phyloP scores from a whole-genome alignment of 2,329 filamentous ascomycete species.

The Tolypocladium ophioglossoides region DNA sequence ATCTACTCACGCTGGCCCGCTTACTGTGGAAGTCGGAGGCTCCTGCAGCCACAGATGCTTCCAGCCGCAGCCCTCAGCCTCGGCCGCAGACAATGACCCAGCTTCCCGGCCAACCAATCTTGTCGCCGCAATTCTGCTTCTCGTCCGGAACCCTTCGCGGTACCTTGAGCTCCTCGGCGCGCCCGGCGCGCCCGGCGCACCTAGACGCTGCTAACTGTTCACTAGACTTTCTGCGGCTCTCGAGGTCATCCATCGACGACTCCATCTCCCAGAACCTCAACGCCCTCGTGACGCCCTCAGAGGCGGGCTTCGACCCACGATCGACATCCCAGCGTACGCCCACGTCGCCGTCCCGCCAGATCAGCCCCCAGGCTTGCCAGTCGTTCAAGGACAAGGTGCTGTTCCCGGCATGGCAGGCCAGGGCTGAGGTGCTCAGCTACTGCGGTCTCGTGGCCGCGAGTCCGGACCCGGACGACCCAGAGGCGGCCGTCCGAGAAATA shows the following conservation, averaged over 20 bases:
- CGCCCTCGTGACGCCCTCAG: constrained; percentile 68
- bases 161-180: constrained; percentile 21
- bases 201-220: background rate
- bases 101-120: constrained; percentile 33
- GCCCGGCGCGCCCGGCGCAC: background rate
- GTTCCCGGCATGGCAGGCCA: constrained; percentile 79
- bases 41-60: constrained; percentile 24
- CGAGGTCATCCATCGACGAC: constrained; percentile 78
- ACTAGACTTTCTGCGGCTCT: constrained; percentile 81
- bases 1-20: constrained; percentile 32
- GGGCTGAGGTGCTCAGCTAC: constrained; percentile 77
- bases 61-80: constrained; percentile 15
- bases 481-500: constrained; percentile 55
- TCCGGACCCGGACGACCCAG: constrained; percentile 79
- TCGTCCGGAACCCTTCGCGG: constrained; percentile 58
- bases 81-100: constrained; percentile 33
- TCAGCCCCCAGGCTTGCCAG: constrained; percentile 54
- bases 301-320: constrained; percentile 63
- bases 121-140: constrained; percentile 72
- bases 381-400: constrained; percentile 67
- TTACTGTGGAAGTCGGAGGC: constrained; percentile 36
- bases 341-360: constrained; percentile 36
- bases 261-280: constrained; percentile 91
- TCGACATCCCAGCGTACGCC: constrained; percentile 58
- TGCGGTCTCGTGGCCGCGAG: constrained; percentile 81